A percentile compares a stretch with the other conserved stretches of the same genome.
Conservation (phyloP, 2,329 filamentous ascomycete species). For the Colletotrichum paranaense region DNA sequence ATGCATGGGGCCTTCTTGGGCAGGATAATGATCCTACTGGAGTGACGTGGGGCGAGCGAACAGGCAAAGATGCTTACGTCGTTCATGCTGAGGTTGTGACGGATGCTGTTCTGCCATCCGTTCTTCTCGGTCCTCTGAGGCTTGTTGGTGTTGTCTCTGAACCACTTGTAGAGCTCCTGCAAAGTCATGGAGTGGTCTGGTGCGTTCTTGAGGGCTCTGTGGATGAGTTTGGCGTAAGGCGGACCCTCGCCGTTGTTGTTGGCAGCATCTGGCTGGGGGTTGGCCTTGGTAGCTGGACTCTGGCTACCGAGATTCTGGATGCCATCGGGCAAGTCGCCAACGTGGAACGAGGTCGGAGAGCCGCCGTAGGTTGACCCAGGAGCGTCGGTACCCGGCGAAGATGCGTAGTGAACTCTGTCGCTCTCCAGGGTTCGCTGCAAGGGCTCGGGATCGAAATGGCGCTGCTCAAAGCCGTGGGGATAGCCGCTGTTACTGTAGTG, state of each 20-base stretch:
- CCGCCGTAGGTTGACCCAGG: background rate
- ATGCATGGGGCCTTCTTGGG: background rate
- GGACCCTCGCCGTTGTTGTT: constrained; percentile 54
- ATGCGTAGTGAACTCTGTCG: constrained; percentile 11
- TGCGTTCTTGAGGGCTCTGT: constrained; percentile 76
- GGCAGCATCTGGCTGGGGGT: background rate
- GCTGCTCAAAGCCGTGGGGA: background rate
- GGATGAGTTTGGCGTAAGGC: constrained; percentile 87
- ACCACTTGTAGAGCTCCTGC: constrained; percentile 92
- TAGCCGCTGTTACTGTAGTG: constrained; percentile 12
- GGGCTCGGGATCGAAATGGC: background rate
- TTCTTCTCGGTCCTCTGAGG: constrained; percentile 67
- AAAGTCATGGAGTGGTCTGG: constrained; percentile 79
- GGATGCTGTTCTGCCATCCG: constrained; percentile 96
- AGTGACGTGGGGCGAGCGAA: background rate
- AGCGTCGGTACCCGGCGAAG: background rate
- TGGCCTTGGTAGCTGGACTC: background rate
- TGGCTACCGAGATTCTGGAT: background rate
- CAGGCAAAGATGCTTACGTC: constrained; percentile 67
- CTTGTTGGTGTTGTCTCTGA: constrained; percentile 83
- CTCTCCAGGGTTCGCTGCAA: background rate
- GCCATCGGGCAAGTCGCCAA: background rate
- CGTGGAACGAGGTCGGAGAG: constrained; percentile 5
- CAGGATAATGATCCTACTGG: background rate
- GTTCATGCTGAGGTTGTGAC: constrained; percentile 98